Base-by-base conservation (phyloP, 352 stramenopile species). In the Globisporangium canariense region DNA sequence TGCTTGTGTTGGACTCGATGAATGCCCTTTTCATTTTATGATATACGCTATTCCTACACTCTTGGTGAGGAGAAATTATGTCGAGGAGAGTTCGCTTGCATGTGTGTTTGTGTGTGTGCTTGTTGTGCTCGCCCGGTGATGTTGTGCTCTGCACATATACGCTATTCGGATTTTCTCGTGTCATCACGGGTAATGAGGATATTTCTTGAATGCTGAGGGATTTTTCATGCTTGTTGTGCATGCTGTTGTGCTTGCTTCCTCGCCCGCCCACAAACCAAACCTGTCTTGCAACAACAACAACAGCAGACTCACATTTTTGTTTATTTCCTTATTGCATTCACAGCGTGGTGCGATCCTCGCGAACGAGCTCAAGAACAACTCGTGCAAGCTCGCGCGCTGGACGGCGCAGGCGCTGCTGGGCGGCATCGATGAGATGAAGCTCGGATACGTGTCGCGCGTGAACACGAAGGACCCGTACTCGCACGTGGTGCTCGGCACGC, bases 291-390 rank as follows among this genome's bases (percentile, higher is more conserved):
- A 18, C 25, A 52, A n/a, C 10, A 32, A 34, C 3, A 50, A 34
- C 4, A 51, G 22, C 52, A 45, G 6, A 13, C 57, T 46, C 28
- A 40, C 28, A 67, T 45, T 6, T 43, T 40, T 64, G 53, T 51
- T 9, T 53, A 5, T 62, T 10, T 68, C 11, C 46, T 28, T 43
- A 45, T 61, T 69, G 60, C 14, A 32, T 41, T 73, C 73, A 40
- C 79, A 99, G 84, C 86, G 93, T 64, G 97, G 97, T 75, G 94
- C 97, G 46, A 96, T 99, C 28, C 75, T 99, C 32, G 97, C 96
- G 4, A 98, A 97, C 60, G 97, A 99, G 79, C 83, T 99, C 54
- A 99, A 99, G 90, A 99, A 99, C 81, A 99, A 99, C 76, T 93
- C 90, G 46, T 98, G 88, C 84, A 99, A 99, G 77, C 74, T 99